Conservation (phyloP, 108 stramenopile genomes). For the Nannochloropsis granulata region DNA sequence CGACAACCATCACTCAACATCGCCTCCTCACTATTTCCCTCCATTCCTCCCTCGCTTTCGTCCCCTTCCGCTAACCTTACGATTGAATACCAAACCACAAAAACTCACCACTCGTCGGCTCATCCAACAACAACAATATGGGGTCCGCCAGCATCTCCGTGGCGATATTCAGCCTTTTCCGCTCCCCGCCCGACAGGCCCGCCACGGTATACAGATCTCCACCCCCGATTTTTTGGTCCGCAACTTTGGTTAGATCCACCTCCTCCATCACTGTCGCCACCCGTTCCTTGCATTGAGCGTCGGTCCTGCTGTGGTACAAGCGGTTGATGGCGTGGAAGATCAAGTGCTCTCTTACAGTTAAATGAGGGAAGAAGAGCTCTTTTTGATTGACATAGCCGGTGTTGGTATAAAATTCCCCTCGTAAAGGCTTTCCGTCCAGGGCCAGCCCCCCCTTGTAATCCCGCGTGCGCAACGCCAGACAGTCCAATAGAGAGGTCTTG, state of each 20-base stretch:
- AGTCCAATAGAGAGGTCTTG: constrained; percentile 8
- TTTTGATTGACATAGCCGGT: not conserved
- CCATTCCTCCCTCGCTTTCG: too few species aligned
- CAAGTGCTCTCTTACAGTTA: not conserved
- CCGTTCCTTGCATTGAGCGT: not conserved
- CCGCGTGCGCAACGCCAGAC: constrained; percentile 1
- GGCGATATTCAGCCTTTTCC: constrained; percentile 55
- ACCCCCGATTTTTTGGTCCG: not conserved
- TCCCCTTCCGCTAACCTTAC: too few species aligned
- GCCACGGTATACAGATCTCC: constrained; percentile 34
- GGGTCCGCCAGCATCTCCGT: constrained; percentile 59
- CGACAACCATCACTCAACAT: too few species aligned
- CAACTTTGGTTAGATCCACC: not conserved
- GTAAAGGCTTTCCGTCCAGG: not conserved
- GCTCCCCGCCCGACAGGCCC: constrained; percentile 52
- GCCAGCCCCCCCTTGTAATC: not conserved
- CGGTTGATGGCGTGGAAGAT: not conserved
- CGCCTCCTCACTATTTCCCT: too few species aligned
- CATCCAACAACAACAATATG: constrained; percentile 46
- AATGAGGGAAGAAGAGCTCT: not conserved
- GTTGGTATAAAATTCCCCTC: not conserved
- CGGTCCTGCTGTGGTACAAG: not conserved
- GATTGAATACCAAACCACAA: too few species aligned
- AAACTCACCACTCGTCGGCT: constrained; percentile 42
- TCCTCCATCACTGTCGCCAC: not conserved